Evolutionary conservation across 331 rosid species (phyloP).

Genomic region (Rosa hybrid): DNA sequence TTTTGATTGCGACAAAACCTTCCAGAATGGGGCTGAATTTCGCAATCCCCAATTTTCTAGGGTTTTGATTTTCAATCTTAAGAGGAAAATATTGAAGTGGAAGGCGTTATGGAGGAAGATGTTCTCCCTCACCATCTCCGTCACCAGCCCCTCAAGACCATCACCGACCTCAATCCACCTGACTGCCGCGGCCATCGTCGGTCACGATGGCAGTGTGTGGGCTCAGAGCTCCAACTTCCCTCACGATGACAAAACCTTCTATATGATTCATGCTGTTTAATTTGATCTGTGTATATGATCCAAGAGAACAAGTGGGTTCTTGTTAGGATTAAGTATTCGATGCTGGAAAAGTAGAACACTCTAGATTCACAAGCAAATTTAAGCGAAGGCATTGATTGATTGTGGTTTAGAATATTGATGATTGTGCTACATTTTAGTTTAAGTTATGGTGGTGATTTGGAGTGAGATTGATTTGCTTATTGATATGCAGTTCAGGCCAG

Average conservation of each 20-base stretch:
- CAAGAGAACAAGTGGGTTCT: not conserved
- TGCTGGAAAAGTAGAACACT: no score
- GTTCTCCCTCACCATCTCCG: no score
- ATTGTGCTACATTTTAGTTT: not conserved
- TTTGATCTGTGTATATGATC: not conserved
- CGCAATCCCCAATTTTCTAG: no score
- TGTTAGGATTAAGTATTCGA: no score
- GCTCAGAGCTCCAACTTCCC: conserved; percentile 63
- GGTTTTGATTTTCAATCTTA: no score
- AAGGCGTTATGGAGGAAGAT: no score
- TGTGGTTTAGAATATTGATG: not conserved
- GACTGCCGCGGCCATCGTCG: conserved; percentile 54
- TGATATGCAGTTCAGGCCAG: conserved; percentile 20
- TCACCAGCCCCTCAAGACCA: no score
- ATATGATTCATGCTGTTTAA: not conserved
- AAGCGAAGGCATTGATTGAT: not conserved
- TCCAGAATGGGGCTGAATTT: no score
- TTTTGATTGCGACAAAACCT: no score
- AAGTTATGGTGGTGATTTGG: not conserved
- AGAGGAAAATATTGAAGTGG: no score
- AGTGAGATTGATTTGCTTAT: not conserved
- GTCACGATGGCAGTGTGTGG: conserved; percentile 63
- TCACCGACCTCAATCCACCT: conserved; percentile 12
- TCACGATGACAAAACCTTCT: no score
- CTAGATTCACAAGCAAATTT: not conserved